Percentiles rank a stretch among this genome's conserved stretches.
These are phyloP conservation scores for Solanum hybrid DNA, from an alignment of 305 asterid genomes.

Conservation along the genomic window DNA sequence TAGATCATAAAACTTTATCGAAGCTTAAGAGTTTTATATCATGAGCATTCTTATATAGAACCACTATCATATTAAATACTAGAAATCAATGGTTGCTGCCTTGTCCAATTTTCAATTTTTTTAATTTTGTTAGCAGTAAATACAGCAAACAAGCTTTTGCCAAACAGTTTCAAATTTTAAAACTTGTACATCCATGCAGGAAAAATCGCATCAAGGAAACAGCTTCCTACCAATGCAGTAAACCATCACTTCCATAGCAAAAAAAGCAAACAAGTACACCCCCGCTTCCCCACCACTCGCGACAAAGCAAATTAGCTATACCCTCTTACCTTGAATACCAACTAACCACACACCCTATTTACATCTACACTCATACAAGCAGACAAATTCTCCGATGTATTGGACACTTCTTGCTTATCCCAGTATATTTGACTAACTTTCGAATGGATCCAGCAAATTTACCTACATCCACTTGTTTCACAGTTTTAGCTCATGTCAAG, in stretches of 20 bases:
- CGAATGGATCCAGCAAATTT: background rate
- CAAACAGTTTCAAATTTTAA: background rate
- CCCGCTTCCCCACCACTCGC: background rate
- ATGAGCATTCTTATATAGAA: background rate
- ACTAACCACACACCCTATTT: background rate
- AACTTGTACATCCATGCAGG: background rate
- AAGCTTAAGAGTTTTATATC: background rate
- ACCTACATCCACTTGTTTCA: background rate
- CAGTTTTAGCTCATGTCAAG: background rate
- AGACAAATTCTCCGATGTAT: background rate
- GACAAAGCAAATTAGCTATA: background rate
- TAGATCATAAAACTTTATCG: background rate
- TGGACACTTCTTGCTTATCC: background rate
- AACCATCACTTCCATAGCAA: background rate
- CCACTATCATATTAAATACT: background rate
- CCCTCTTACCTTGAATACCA: background rate
- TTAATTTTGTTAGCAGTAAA: background rate
- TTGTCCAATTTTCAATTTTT: background rate
- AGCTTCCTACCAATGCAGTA: background rate
- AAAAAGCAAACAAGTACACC: background rate
- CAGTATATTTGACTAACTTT: background rate
- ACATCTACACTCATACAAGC: background rate
- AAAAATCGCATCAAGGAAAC: background rate
- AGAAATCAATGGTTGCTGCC: background rate
- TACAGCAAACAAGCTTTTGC: background rate